Conservation (phyloP, 176 grass and related monocot genomes). For the Paspalum vaginatum region DNA sequence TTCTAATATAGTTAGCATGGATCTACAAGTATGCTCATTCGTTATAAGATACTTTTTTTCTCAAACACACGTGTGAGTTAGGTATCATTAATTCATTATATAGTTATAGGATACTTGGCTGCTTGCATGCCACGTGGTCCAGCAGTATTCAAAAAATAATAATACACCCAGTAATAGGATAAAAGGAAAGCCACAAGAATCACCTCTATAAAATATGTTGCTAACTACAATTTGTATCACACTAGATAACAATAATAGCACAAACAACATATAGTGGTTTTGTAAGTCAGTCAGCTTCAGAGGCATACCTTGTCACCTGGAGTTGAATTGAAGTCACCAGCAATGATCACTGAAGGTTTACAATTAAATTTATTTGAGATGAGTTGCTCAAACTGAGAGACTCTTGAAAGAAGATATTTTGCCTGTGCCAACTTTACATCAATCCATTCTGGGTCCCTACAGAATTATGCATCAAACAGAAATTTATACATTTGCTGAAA, state of each 20-base stretch:
- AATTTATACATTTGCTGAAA: slow-evolving; percentile 8
- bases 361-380: slow-evolving; percentile 70
- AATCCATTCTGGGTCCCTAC: slow-evolving; percentile 85
- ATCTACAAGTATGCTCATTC: slow-evolving; percentile 9
- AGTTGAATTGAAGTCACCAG: slow-evolving; percentile 95
- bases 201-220: not conserved
- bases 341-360: slow-evolving; percentile 75
- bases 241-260: not conserved
- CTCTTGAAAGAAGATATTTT: slow-evolving; percentile 85
- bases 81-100: no score
- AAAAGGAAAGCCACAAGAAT: not conserved
- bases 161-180: not conserved
- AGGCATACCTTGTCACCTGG: slow-evolving; percentile 76
- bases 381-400: slow-evolving; percentile 73
- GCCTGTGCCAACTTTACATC: slow-evolving; percentile 95
- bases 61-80: no score
- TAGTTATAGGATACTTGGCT: not conserved
- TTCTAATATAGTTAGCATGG: slow-evolving; percentile 22
- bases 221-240: slow-evolving; percentile 2
- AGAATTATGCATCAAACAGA: slow-evolving; percentile 38
- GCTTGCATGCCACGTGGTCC: not conserved
- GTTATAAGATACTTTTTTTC: not conserved
- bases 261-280: not conserved
- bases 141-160: not conserved
- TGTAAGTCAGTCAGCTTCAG: slow-evolving; percentile 1